Evolutionary conservation across 2,329 filamentous ascomycete genomes (phyloP).

Genomic region (Trematosphaeria pertusa): DNA sequence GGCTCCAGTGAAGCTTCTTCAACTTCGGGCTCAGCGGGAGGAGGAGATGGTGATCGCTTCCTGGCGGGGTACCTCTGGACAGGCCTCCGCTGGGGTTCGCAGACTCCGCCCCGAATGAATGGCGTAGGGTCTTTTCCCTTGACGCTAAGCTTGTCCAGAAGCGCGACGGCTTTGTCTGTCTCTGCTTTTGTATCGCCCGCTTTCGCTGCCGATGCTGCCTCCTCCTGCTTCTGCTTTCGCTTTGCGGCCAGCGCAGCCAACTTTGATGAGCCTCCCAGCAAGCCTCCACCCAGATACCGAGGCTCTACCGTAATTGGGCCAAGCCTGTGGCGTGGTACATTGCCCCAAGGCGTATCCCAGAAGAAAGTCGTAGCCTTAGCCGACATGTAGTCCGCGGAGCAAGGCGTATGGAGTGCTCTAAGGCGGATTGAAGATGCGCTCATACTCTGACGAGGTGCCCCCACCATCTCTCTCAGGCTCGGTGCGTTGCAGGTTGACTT

Average conservation of each 20-base stretch:
- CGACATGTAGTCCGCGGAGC: slow-evolving; percentile 2
- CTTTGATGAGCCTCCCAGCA: slow-evolving; percentile 86
- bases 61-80: slow-evolving; percentile 31
- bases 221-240: slow-evolving; percentile 80
- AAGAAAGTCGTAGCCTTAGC: slow-evolving; percentile 65
- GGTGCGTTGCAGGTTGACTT: slow-evolving; percentile 12
- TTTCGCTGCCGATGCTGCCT: slow-evolving; percentile 53
- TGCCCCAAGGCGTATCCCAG: slow-evolving; percentile 83
- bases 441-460: too few species aligned
- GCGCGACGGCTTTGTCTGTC: slow-evolving; percentile 47
- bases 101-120: not conserved
- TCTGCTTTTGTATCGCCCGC: slow-evolving; percentile 19
- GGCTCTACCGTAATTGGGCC: slow-evolving; percentile 69
- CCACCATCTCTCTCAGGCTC: too few species aligned
- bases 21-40: slow-evolving; percentile 28
- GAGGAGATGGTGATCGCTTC: slow-evolving; percentile 41
- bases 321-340: slow-evolving; percentile 70
- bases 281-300: slow-evolving; percentile 65
- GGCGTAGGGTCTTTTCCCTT: slow-evolving; percentile 25
- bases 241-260: slow-evolving; percentile 87
- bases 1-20: slow-evolving; percentile 10
- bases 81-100: slow-evolving; percentile 14
- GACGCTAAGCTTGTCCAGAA: slow-evolving; percentile 53
- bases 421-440: too few species aligned
- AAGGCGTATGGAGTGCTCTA: too few species aligned